Evolutionary conservation across 768 basidiomycete species (phyloP).

Genomic region (Xerocomellus dryophilus): DNA sequence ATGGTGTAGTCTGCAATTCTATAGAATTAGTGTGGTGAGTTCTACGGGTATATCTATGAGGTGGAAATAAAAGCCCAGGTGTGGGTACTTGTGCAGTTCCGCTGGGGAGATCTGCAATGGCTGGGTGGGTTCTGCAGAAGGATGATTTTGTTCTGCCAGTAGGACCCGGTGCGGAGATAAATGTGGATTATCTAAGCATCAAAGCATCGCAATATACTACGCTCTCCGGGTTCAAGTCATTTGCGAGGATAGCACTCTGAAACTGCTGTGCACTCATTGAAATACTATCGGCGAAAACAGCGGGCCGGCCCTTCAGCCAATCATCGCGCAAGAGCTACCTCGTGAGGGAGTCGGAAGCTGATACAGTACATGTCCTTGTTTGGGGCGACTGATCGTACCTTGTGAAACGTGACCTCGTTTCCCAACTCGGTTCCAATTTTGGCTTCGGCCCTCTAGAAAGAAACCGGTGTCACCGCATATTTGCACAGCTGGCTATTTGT

Average conservation of each 20-base stretch:
- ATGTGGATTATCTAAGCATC: slow-evolving; percentile 29
- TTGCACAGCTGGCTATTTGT: slow-evolving; percentile 1
- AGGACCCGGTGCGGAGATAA: slow-evolving; percentile 32
- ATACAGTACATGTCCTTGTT: slow-evolving; percentile 98
- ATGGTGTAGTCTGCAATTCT: slow-evolving; percentile 30
- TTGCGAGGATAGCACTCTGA: too few species aligned
- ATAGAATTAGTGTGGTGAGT: slow-evolving; percentile 29
- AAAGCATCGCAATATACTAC: slow-evolving; percentile 34
- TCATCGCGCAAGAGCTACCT: slow-evolving; percentile 36
- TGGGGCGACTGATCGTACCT: slow-evolving; percentile 91
- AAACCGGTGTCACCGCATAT: slow-evolving; percentile 13
- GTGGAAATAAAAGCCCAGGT: slow-evolving; percentile 13
- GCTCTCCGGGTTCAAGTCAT: too few species aligned
- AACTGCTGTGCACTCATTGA: background rate
- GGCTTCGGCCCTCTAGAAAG: slow-evolving; percentile 65
- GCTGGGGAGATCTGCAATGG: slow-evolving; percentile 7
- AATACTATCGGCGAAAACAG: background rate
- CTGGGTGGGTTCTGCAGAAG: slow-evolving; percentile 6
- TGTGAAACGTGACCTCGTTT: slow-evolving; percentile 54
- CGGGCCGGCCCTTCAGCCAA: background rate
- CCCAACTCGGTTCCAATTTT: slow-evolving; percentile 55
- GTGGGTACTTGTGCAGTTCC: slow-evolving; percentile 19
- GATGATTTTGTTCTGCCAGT: slow-evolving; percentile 8
- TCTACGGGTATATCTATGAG: slow-evolving; percentile 37
- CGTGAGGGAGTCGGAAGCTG: slow-evolving; percentile 69